Conservation (phyloP, 1,284 basidiomycete genomes). For the Moesziomyces parantarcticus region DNA sequence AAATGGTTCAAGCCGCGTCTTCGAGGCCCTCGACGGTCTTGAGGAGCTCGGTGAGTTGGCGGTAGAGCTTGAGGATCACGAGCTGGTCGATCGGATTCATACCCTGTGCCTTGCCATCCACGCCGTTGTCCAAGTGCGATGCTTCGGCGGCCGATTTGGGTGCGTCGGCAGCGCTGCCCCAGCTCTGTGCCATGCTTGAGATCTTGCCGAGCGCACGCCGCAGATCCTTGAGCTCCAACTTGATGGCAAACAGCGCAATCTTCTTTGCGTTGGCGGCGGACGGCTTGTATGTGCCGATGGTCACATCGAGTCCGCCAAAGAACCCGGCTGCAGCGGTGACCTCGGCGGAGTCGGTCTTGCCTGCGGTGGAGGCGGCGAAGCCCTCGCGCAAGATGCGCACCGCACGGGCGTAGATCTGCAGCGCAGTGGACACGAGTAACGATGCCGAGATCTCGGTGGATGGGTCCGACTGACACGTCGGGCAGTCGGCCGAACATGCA, state of each 20-base stretch:
- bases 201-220: constrained; percentile 60
- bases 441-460: constrained; percentile 55
- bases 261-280: constrained; percentile 54
- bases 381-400: constrained; percentile 61
- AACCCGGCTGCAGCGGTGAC: constrained; percentile 6
- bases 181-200: constrained; percentile 42
- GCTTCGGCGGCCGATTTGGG: background rate
- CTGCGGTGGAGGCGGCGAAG: constrained; percentile 28
- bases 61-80: constrained; percentile 61
- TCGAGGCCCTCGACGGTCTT: constrained; percentile 61
- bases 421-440: constrained; percentile 61
- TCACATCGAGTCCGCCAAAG: constrained; percentile 54
- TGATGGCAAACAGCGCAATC: constrained; percentile 66
- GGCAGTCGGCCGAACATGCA: constrained; percentile 63
- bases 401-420: constrained; percentile 66
- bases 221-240: constrained; percentile 63
- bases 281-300: constrained; percentile 62
- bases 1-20: constrained; percentile 18
- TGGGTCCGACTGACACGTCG: constrained; percentile 62
- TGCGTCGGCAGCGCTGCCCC: constrained; percentile 1
- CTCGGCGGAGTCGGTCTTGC: background rate
- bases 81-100: constrained; percentile 65
- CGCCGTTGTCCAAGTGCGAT: background rate
- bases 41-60: constrained; percentile 59
- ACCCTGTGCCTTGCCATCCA: constrained; percentile 1